Base-by-base conservation (phyloP, 352 stramenopile species). In the Globisporangium nagaii region DNA sequence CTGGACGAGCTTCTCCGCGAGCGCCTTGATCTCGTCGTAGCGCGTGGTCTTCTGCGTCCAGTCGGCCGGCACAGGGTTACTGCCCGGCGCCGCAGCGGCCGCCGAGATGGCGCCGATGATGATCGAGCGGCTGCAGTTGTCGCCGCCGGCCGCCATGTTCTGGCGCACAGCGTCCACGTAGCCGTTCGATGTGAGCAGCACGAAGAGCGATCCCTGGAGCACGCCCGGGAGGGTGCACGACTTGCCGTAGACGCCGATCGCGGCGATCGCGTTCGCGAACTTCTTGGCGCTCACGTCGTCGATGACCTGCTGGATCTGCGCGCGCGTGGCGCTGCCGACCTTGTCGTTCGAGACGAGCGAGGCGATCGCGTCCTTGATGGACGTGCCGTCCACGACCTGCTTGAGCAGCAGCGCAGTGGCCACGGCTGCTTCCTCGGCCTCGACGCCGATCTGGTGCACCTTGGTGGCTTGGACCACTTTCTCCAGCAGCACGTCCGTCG, bases 101-200 rank as follows among this genome's bases (percentile, higher is more conserved):
- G 79, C 75, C 8, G 65, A 53, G 35, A 75, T 56, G 32, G 79
- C 79, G 28, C 79, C 79, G 40, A 89, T 71, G 25, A 86, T 60
- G 47, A 89, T 83, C 24, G 75, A 68, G 25, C 79, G 73, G 27
- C 79, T 86, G 63, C 75, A 86, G 66, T 86, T 89, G 71, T 89
- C 79, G 25, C 75, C 75, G 19, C 79, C 79, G 0, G 79, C 73
- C 28, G 75, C 19, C 48, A 87, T 72, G 43, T 89, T 89, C 36
- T 65, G 56, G 36, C 73, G 71, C 35, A 89, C 35, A 1, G 75
- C 71, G 27, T 79, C 71, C 24, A 70, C 61, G 48, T 79, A 85
- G 31, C 45, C 56, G 30, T 25, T 53, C 25, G 63, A 71, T 20
- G 75, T 80, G 39, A 89, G 55, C 34, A 89, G 60, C 43, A 86